A percentile compares a stretch with the other conserved stretches of the same genome.
Conservation (phyloP, 495 filamentous ascomycete genomes). For the Penicillium alfredii region DNA sequence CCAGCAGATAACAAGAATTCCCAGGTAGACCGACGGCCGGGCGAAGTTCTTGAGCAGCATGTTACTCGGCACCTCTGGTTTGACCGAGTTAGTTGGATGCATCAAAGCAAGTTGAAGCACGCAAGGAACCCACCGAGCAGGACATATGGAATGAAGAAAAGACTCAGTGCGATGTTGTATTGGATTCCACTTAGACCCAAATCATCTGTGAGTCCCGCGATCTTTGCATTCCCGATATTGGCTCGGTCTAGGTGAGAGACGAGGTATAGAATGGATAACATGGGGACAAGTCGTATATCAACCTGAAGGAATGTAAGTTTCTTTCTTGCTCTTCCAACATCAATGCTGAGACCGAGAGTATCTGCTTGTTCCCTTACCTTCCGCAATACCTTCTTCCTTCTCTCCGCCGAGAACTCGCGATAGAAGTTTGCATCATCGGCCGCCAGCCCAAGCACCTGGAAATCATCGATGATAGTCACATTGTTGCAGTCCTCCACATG, state of each 20-base stretch:
- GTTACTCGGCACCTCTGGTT: conserved; percentile 50
- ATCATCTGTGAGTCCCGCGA: conserved; percentile 59
- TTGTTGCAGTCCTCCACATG: conserved; percentile 9
- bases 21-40: conserved; percentile 31
- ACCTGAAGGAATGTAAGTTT: too few species aligned
- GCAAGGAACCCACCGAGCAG: conserved; percentile 54
- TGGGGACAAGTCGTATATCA: conserved; percentile 26
- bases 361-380: conserved; percentile 15
- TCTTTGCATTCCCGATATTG: conserved; percentile 74
- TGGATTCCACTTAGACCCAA: conserved; percentile 51
- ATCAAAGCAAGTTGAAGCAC: too few species aligned
- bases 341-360: too few species aligned
- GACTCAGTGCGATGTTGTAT: conserved; percentile 57
- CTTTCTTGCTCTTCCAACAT: too few species aligned
- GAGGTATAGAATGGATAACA: conserved; percentile 39
- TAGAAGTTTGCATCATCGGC: conserved; percentile 25
- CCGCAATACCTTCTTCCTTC: conserved; percentile 11
- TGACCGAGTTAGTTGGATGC: too few species aligned
- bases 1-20: conserved; percentile 53
- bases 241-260: conserved; percentile 48
- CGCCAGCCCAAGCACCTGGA: conserved; percentile 18
- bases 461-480: conserved; percentile 13
- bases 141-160: conserved; percentile 69
- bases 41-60: conserved; percentile 45
- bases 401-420: conserved; percentile 11